Conservation (phyloP, 345 rosid genomes). For the Citrus medica region DNA sequence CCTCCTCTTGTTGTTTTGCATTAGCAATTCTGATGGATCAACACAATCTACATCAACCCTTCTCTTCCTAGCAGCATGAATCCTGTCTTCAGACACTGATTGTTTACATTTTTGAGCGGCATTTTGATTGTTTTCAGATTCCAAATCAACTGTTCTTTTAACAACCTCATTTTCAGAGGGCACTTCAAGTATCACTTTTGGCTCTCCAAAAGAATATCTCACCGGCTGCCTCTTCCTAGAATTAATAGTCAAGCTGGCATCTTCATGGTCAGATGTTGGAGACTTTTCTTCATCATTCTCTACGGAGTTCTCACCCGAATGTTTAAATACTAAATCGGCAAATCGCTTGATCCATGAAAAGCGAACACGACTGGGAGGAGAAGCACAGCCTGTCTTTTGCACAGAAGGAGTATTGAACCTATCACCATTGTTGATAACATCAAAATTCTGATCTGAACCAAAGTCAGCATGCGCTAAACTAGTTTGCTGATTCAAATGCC, state of each 20-base stretch:
- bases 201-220: conserved; percentile 34
- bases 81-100: conserved; percentile 33
- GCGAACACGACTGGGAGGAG: conserved; percentile 47
- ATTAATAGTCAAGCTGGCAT: conserved; percentile 17
- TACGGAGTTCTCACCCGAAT: conserved; percentile 43
- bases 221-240: conserved; percentile 9
- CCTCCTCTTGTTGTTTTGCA: conserved; percentile 49
- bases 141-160: conserved; percentile 11
- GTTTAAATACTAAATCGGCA: conserved; percentile 62
- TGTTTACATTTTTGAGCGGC: conserved; percentile 24
- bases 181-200: conserved; percentile 51
- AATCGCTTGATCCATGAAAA: conserved; percentile 78
- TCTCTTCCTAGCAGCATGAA: conserved; percentile 58
- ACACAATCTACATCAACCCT: conserved; percentile 29
- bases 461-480: conserved; percentile 34
- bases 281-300: conserved; percentile 28
- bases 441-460: conserved; percentile 26
- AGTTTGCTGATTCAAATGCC: conserved; percentile 36
- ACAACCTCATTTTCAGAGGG: conserved; percentile 25
- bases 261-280: conserved; percentile 24
- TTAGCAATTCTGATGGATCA: conserved; percentile 21
- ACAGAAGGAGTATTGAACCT: conserved; percentile 35
- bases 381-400: conserved; percentile 28
- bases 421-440: conserved; percentile 32
- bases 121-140: conserved; percentile 24